A percentile compares a stretch with the other conserved stretches of the same genome.
These are phyloP conservation scores for Rhizopus arrhizus DNA, from an alignment of 371 early-diverging fungal genomes.

Conservation along the genomic window DNA sequence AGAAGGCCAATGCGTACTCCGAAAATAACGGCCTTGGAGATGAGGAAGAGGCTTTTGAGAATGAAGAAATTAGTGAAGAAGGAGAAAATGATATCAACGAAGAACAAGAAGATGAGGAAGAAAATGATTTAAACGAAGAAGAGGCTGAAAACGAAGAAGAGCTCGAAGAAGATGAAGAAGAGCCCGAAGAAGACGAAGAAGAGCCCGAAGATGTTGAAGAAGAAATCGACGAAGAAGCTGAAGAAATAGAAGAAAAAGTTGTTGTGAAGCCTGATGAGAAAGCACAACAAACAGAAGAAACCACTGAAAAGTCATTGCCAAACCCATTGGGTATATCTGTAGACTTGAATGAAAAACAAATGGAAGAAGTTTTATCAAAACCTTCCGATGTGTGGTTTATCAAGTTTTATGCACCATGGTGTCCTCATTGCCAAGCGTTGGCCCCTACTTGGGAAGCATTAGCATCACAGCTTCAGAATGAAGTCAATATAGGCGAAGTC, in stretches of 20 bases:
- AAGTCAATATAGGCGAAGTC: constrained; percentile 80
- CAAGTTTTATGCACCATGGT: constrained; percentile 89
- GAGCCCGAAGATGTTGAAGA: background rate
- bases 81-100: background rate
- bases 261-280: background rate
- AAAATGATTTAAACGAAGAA: constrained; percentile 4
- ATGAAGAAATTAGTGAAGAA: constrained; percentile 4
- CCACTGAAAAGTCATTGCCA: constrained; percentile 6
- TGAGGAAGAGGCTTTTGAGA: constrained; percentile 2
- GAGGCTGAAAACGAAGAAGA: constrained; percentile 3
- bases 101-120: constrained; percentile 3
- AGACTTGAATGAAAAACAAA: constrained; percentile 24
- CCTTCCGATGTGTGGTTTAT: constrained; percentile 58
- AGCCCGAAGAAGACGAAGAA: background rate
- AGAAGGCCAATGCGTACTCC: constrained; percentile 15
- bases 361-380: constrained; percentile 22
- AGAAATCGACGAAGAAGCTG: background rate
- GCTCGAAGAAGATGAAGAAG: background rate
- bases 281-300: background rate
- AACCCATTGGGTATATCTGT: constrained; percentile 41
- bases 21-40: background rate
- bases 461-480: constrained; percentile 62
- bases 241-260: background rate
- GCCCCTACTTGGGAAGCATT: constrained; percentile 79
- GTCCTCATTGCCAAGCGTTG: constrained; percentile 81